phyloP scores from a whole-genome alignment of 176 grass and related monocot genomes.

The Hyparrhenia diplandra region DNA sequence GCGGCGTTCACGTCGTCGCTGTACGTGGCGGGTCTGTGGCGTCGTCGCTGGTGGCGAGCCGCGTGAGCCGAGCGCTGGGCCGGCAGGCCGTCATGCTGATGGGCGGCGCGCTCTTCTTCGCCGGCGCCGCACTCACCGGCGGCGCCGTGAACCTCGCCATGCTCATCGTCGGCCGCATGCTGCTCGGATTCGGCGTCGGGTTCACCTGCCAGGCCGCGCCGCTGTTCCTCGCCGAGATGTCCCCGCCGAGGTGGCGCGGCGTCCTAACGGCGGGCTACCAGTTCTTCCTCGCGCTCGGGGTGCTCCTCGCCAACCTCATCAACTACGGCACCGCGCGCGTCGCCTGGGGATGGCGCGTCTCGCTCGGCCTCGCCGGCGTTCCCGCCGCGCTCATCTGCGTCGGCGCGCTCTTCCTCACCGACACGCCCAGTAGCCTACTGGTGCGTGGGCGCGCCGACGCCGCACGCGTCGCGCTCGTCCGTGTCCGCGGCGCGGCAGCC shows the following conservation, averaged over 20 bases:
- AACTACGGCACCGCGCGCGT: constrained; percentile 45
- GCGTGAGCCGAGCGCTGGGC: constrained; percentile 52
- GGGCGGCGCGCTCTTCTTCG: constrained; percentile 58
- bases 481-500: constrained; percentile 38
- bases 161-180: constrained; percentile 68
- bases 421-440: constrained; percentile 69
- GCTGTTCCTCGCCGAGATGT: constrained; percentile 65
- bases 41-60: constrained; percentile 47
- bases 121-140: constrained; percentile 52
- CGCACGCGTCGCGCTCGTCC: constrained; percentile 47
- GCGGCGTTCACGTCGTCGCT: constrained; percentile 70
- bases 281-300: constrained; percentile 53
- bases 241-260: constrained; percentile 59
- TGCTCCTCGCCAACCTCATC: constrained; percentile 45
- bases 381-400: constrained; percentile 54
- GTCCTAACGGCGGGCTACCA: constrained; percentile 49
- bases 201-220: constrained; percentile 64
- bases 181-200: constrained; percentile 70
- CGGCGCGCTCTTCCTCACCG: constrained; percentile 57
- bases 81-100: constrained; percentile 52
- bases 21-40: constrained; percentile 44
- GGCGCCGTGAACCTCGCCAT: constrained; percentile 59
- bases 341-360: constrained; percentile 73
- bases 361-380: constrained; percentile 62
- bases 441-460: constrained; percentile 45